Percentiles rank a stretch among this genome's conserved stretches.
phyloP scores from a whole-genome alignment of 306 rosid species.

The Lathyrus aphaca region DNA sequence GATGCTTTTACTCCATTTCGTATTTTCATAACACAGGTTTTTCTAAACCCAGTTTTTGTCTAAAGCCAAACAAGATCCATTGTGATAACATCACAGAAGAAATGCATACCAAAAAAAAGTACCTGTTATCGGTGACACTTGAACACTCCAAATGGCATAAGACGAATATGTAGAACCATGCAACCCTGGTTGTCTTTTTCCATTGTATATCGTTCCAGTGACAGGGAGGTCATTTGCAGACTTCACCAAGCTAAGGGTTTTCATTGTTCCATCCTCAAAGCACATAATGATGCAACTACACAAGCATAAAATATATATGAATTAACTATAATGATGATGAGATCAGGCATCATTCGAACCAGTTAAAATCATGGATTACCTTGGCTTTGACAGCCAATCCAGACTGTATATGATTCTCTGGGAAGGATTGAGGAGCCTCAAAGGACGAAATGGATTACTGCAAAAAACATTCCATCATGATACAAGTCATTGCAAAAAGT shows the following conservation, averaged over 20 bases:
- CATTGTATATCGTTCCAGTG: constrained; percentile 66
- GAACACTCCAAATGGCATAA: constrained; percentile 85
- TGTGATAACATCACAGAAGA: constrained; percentile 5
- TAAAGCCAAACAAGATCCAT: constrained; percentile 5
- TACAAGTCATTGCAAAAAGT: constrained; percentile 32
- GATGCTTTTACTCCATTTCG: constrained; percentile 16
- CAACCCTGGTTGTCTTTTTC: constrained; percentile 73
- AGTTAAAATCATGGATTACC: constrained; percentile 51
- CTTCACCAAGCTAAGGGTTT: constrained; percentile 70
- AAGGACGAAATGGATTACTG: constrained; percentile 88
- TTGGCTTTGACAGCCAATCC: constrained; percentile 85
- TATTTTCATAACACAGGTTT: neutral
- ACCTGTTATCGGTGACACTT: constrained; percentile 83
- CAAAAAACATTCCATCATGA: constrained; percentile 40
- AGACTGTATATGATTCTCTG: constrained; percentile 76
- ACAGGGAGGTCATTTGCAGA: constrained; percentile 77
- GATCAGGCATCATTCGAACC: constrained; percentile 23
- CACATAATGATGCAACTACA: constrained; percentile 80
- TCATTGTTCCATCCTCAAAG: constrained; percentile 91
- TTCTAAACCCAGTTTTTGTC: constrained; percentile 13
- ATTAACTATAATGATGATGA: constrained; percentile 35
- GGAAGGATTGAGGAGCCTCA: constrained; percentile 70
- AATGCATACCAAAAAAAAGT: constrained; percentile 28
- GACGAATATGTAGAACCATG: constrained; percentile 57
- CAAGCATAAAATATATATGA: constrained; percentile 37